phyloP scores from a whole-genome alignment of 495 filamentous ascomycete species.

The Tirmania nivea region DNA sequence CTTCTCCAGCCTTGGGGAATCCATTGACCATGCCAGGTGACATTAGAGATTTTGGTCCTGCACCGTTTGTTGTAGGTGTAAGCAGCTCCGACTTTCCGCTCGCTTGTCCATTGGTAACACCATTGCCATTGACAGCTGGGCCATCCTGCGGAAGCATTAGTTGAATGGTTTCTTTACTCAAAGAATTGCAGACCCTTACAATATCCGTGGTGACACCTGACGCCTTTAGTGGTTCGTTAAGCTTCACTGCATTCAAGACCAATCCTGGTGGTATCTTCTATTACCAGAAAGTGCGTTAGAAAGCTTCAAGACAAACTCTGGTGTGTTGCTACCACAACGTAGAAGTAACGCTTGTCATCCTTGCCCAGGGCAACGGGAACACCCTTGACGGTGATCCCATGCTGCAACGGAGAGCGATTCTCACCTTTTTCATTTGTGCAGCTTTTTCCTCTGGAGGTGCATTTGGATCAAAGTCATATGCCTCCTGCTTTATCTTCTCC shows the following conservation, averaged over 20 bases:
- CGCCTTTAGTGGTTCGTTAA: background rate
- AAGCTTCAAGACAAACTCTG: background rate
- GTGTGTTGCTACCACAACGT: background rate
- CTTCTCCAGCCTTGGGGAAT: constrained; percentile 38
- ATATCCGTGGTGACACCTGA: background rate
- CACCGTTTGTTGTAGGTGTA: background rate
- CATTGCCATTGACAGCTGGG: constrained; percentile 3
- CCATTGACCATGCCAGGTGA: constrained; percentile 25
- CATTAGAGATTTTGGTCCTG: background rate
- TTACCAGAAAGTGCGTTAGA: background rate
- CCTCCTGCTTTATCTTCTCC: constrained; percentile 58
- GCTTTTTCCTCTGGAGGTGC: constrained; percentile 67
- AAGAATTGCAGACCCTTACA: background rate
- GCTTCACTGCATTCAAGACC: background rate
- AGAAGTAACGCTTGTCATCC: background rate
- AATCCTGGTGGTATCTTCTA: background rate
- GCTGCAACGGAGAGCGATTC: background rate
- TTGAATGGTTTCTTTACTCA: background rate
- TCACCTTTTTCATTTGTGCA: constrained; percentile 53
- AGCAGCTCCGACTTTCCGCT: background rate
- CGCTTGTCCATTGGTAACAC: constrained; percentile 7
- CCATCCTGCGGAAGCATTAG: constrained; percentile 5
- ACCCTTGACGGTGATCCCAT: background rate
- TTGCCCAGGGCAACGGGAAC: background rate
- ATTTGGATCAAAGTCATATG: constrained; percentile 61